phyloP scores from a whole-genome alignment of 805 yeast genomes.

The Myxozyma melibiosi region DNA sequence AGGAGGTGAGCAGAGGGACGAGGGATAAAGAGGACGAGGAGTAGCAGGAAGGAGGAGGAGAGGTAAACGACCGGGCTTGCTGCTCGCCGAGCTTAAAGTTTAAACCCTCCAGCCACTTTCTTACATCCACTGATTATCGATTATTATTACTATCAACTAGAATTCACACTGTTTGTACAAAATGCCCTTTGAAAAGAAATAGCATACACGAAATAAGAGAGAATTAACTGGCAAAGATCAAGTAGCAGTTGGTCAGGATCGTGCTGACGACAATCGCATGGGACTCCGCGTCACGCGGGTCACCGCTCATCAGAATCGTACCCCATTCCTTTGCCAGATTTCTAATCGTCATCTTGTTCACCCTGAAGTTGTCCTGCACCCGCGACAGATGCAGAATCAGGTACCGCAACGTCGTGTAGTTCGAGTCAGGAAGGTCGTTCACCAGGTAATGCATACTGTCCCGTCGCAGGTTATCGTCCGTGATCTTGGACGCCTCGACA shows the following conservation, averaged over 20 bases:
- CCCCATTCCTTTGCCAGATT: constrained; percentile 94
- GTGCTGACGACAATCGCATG: constrained; percentile 83
- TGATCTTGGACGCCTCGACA: constrained; percentile 69
- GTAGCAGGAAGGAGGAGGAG: too few relatives aligned
- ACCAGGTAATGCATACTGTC: constrained; percentile 83
- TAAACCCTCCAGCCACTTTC: too few relatives aligned
- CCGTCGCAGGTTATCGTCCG: constrained; percentile 61
- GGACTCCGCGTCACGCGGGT: constrained; percentile 67
- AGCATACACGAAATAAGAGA: too few relatives aligned
- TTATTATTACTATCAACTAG: too few relatives aligned
- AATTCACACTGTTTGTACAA: too few relatives aligned
- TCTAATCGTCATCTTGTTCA: constrained; percentile 79
- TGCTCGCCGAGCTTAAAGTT: too few relatives aligned
- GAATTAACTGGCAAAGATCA: not conserved
- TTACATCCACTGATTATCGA: too few relatives aligned
- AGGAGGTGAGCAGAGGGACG: too few relatives aligned
- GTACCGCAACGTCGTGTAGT: constrained; percentile 86
- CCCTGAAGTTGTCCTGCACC: constrained; percentile 61
- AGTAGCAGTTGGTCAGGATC: constrained; percentile 12
- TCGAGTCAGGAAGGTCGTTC: constrained; percentile 89
- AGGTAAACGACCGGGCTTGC: too few relatives aligned
- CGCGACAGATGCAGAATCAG: constrained; percentile 82
- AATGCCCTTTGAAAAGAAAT: too few relatives aligned
- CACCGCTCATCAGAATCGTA: constrained; percentile 74
- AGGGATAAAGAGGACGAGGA: too few relatives aligned